Base-by-base conservation (phyloP, 495 filamentous ascomycete genomes). In the Cercophora samala region DNA sequence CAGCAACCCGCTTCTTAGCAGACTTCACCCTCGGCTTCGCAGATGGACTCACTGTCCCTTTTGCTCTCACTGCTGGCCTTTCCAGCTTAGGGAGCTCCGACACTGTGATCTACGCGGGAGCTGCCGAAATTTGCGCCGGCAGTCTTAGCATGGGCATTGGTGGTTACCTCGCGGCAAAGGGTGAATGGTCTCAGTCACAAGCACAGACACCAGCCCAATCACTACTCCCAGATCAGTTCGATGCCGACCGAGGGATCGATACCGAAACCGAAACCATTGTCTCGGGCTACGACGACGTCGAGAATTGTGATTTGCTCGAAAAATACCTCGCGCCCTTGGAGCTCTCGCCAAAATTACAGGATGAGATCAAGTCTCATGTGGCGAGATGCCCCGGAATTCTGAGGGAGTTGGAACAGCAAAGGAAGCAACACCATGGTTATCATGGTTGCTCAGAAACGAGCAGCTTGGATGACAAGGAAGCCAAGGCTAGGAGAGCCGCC, bases 111-210 rank as follows among this genome's bases (percentile, higher is more conserved):
- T 81, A 85, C 63, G 88, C 84, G 18, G 88, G 88, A 2, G 77
- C 89, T n/a, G 88, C 88, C 1, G 88, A 90, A 76, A 76, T 90
- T 19, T 84, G 88, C 68, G 81, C 83, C 22, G 88, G 88, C 55
- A 77, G 82, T 23, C 86, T 90, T 53, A 86, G 82, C 5, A 90
- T 90, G 88, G 88, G 88, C 0, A 76, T 90, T 0, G 88, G 88
- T 37, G 88, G 84, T 5, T 90, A 84, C 65, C 71, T 87, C 5
- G 81, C 80, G 9, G 78, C 84, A 6, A 83, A 85, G 73, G 64
- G 72, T 11, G 69, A 75, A 21, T 79, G 82, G 68, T 78, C 25
- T 46, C 29, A n/a, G 9, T 25, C 24, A 62, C 26, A 62, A 29
- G 26, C 19, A 29, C 26, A 62, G 60, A 15, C 4, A 24, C 23